Conservation (phyloP, 2,329 filamentous ascomycete species). For the Paecilomyces sp. region DNA sequence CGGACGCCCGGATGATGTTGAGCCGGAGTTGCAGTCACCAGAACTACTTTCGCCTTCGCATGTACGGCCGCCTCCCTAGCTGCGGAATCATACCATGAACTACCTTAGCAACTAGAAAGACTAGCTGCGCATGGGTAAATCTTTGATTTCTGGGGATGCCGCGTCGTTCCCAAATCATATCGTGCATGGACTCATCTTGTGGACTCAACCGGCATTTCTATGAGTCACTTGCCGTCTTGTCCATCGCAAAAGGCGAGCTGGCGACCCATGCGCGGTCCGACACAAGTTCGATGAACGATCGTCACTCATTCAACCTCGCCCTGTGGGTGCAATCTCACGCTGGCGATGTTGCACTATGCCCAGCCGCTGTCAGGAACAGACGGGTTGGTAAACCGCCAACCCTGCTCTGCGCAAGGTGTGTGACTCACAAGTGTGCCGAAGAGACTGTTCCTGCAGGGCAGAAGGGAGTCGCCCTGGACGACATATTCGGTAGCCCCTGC, state of each 20-base stretch:
- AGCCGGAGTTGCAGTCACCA: background rate
- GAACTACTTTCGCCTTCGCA: background rate
- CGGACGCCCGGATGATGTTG: background rate
- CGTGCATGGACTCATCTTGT: background rate
- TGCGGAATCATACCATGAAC: background rate
- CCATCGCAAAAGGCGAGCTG: background rate
- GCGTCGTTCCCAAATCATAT: background rate
- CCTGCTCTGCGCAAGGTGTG: background rate
- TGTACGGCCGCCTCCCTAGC: background rate
- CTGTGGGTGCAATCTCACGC: background rate
- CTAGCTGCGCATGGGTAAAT: background rate
- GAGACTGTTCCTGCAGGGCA: background rate
- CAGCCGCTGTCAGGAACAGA: background rate
- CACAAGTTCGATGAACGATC: background rate
- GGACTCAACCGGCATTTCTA: background rate
- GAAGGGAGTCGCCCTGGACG: background rate
- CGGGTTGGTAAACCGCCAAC: background rate
- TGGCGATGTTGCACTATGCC: background rate
- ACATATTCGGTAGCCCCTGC: background rate
- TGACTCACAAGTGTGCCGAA: background rate
- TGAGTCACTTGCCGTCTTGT: background rate
- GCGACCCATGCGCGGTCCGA: background rate
- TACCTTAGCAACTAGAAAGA: background rate
- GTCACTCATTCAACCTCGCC: background rate
- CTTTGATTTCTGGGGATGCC: background rate